phyloP scores from a whole-genome alignment of 1,284 basidiomycete species.

The Leccinum angustisporum region DNA sequence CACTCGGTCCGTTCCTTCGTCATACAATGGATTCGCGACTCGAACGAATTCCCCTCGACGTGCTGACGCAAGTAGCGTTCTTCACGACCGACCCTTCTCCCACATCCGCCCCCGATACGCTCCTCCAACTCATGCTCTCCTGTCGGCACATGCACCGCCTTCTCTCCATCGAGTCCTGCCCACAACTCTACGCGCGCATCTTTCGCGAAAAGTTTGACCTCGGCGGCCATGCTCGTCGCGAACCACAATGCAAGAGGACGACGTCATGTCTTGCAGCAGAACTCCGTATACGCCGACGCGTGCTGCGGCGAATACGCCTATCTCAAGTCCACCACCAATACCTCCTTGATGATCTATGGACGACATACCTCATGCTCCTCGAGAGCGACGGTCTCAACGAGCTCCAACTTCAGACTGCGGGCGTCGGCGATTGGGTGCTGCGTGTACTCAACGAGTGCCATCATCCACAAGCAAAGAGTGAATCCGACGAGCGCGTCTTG shows the following conservation, averaged over 20 bases:
- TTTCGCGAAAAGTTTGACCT: slow-evolving; percentile 57
- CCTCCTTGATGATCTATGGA: slow-evolving; percentile 48
- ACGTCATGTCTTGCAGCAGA: slow-evolving; percentile 50
- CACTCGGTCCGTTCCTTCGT: slow-evolving; percentile 14
- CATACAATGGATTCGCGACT: slow-evolving; percentile 43
- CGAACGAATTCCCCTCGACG: slow-evolving; percentile 47
- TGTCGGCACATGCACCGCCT: slow-evolving; percentile 44
- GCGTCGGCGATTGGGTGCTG: slow-evolving; percentile 39
- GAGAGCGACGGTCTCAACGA: slow-evolving; percentile 49
- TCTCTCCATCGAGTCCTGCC: slow-evolving; percentile 45
- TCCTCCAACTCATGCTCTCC: slow-evolving; percentile 46
- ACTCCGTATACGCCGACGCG: slow-evolving; percentile 42
- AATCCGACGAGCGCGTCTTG: slow-evolving; percentile 19
- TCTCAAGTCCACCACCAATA: slow-evolving; percentile 32
- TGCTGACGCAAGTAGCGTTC: slow-evolving; percentile 53
- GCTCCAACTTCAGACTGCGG: slow-evolving; percentile 39
- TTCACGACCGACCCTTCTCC: slow-evolving; percentile 39
- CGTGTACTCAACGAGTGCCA: slow-evolving; percentile 22
- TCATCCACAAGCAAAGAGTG: slow-evolving; percentile 6
- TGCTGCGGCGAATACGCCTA: slow-evolving; percentile 45
- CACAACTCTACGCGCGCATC: slow-evolving; percentile 62
- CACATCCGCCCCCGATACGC: slow-evolving; percentile 37
- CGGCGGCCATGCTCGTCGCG: slow-evolving; percentile 39
- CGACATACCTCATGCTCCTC: slow-evolving; percentile 49
- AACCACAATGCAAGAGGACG: slow-evolving; percentile 29